phyloP scores from a whole-genome alignment of 768 basidiomycete genomes.

The Mycena pura region DNA sequence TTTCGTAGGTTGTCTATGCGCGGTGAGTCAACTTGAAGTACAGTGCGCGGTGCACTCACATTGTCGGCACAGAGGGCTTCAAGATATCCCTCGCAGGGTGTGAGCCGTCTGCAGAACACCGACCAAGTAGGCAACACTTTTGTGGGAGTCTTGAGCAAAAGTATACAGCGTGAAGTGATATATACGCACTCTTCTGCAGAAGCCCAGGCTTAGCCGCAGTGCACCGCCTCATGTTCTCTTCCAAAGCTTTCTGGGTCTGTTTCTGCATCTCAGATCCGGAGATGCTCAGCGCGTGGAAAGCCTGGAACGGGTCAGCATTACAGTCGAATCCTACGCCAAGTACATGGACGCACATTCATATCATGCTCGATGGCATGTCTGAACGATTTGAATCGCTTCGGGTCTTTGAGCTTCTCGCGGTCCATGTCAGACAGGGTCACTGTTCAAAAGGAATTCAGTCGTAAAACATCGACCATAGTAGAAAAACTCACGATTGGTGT shows the following conservation, averaged over 20 bases:
- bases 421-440: not conserved
- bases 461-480: too few relatives aligned
- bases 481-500: not conserved
- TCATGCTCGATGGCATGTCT: constrained; percentile 8
- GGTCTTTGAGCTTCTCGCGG: constrained; percentile 11
- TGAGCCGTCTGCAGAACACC: constrained; percentile 19
- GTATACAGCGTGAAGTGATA: not conserved
- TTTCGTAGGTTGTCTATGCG: constrained; percentile 16
- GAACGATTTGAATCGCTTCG: not conserved
- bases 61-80: constrained; percentile 8
- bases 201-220: constrained; percentile 10
- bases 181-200: constrained; percentile 11
- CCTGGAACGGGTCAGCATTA: not conserved
- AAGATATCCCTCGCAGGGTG: constrained; percentile 17
- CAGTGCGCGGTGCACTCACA: not conserved
- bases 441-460: not conserved
- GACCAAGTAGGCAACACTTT: constrained; percentile 10
- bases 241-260: not conserved
- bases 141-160: not conserved
- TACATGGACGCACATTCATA: constrained; percentile 11
- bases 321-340: not conserved
- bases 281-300: constrained; percentile 5
- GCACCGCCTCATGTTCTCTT: not conserved
- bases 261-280: constrained; percentile 11
- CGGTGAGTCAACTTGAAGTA: not conserved